phyloP scores from a whole-genome alignment of 495 filamentous ascomycete genomes.

The Hypomontagnella submonticulosa region DNA sequence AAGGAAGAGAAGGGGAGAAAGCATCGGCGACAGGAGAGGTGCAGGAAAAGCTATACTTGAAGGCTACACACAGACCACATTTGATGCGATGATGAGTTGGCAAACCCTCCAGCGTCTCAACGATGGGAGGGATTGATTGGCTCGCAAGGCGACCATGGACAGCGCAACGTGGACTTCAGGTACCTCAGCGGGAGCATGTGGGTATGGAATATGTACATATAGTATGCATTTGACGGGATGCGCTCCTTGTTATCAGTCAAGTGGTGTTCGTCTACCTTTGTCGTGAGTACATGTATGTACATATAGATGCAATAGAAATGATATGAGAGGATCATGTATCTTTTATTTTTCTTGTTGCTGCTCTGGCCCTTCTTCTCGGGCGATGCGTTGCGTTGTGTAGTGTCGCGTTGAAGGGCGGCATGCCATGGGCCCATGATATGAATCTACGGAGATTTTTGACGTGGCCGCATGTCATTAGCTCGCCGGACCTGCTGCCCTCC shows the following conservation, averaged over 20 bases:
- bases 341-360: conserved; percentile 11
- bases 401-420: conserved; percentile 42
- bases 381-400: conserved; percentile 14
- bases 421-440: conserved; percentile 45
- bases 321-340: conserved; percentile 19
- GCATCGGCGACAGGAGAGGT: conserved; percentile 39
- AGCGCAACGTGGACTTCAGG: conserved; percentile 51
- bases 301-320: conserved; percentile 8
- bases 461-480: conserved; percentile 52
- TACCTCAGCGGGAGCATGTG: conserved; percentile 43
- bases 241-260: conserved; percentile 35
- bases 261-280: conserved; percentile 6
- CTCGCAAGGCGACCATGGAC: conserved; percentile 41
- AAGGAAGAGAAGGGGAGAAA: conserved; percentile 28
- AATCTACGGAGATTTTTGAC: conserved; percentile 51
- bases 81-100: conserved; percentile 60
- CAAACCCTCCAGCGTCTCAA: conserved; percentile 51
- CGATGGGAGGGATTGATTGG: conserved; percentile 49
- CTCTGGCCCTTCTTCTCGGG: conserved; percentile 7
- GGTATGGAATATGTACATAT: conserved; percentile 33
- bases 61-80: conserved; percentile 59
- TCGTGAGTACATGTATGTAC: not conserved
- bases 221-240: conserved; percentile 31
- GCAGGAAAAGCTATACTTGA: conserved; percentile 47
- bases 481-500: conserved; percentile 45